Conservation (phyloP, 257 asterid species). For the Vinca minor region DNA sequence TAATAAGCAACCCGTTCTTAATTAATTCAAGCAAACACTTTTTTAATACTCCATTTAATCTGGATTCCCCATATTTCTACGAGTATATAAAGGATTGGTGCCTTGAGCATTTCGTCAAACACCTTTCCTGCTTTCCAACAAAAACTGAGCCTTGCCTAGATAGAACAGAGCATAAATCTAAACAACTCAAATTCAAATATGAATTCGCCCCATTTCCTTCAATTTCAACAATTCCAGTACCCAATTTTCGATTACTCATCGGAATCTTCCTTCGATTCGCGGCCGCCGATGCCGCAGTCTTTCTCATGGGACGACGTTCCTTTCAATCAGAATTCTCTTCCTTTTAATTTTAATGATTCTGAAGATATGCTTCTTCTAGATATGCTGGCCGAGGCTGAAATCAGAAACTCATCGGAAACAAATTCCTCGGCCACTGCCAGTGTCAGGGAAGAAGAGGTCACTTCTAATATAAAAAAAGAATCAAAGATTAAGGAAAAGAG, state of each 20-base stretch:
- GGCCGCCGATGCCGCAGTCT: neutral
- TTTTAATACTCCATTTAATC: no score
- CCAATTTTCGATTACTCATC: conserved; percentile 16
- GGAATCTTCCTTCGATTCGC: conserved; percentile 17
- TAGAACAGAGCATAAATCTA: neutral
- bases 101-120: neutral
- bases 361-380: conserved; percentile 62
- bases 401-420: conserved; percentile 20
- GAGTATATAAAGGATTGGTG: conserved; percentile 7
- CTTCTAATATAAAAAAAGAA: conserved; percentile 15
- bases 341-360: conserved; percentile 57
- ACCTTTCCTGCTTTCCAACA: neutral
- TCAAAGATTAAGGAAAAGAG: conserved; percentile 21
- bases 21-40: no score
- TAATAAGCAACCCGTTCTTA: no score
- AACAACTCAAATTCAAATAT: neutral
- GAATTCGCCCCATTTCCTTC: conserved; percentile 19
- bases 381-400: conserved; percentile 22
- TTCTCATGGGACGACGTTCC: conserved; percentile 22
- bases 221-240: conserved; percentile 22
- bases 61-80: conserved; percentile 17
- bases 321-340: conserved; percentile 30
- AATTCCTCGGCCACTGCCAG: conserved; percentile 22
- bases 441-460: conserved; percentile 49
- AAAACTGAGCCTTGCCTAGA: neutral